Evolutionary conservation across 1,139 yeast species (phyloP), one percentile per base, ranked within the genome.

Genomic region (Yamadazyma conglobata): DNA sequence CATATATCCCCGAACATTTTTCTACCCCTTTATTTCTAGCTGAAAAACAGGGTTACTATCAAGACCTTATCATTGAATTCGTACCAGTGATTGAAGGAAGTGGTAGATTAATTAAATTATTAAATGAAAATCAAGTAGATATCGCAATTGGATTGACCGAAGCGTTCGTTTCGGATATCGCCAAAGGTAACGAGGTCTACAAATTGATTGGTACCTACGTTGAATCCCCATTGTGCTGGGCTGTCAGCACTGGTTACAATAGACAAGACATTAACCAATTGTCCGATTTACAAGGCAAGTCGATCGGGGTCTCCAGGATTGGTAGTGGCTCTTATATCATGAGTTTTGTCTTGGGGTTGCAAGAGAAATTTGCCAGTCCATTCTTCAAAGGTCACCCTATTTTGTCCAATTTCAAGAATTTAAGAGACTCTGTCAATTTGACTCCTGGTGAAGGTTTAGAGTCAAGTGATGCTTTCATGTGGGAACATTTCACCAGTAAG

Each of bases 251-350:
- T 0, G 96, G 96, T 4, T 55, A 49, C 33, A 44, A 70, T 25
- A 67, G 95, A 30, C 53, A 58, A 11, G 86, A 80, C 10, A 47
- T 84, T 32, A 59, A 54, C 15, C 50, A 57, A 5, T 68, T 71
- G 17, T 57, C 60, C 7, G 79, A 82, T 40, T 67, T 88, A 41
- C 64, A 71, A 23, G 83, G 82, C 10, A 69, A 69, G 43, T 67
- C 54, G 22, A 81, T 88, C 43, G 94, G 95, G 3, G 85, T 88
- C n/a, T 79, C 89, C 24, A 70, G 96, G 51, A 81, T 87, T 46
- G 96, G 96, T 0, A 78, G 88, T 17, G 96, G 96, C 0, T 85
- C 95, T 1, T 85, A 84, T 48, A 88, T 88, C 25, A 88, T 88
- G 96, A 74, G 94, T 18, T 85, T 72, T 59, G 96, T 88, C 9